A percentile compares a stretch with the other conserved stretches of the same genome.
These are phyloP conservation scores for Helotiales sp. DNA, from an alignment of 2,329 filamentous ascomycete genomes.

Conservation along the genomic window DNA sequence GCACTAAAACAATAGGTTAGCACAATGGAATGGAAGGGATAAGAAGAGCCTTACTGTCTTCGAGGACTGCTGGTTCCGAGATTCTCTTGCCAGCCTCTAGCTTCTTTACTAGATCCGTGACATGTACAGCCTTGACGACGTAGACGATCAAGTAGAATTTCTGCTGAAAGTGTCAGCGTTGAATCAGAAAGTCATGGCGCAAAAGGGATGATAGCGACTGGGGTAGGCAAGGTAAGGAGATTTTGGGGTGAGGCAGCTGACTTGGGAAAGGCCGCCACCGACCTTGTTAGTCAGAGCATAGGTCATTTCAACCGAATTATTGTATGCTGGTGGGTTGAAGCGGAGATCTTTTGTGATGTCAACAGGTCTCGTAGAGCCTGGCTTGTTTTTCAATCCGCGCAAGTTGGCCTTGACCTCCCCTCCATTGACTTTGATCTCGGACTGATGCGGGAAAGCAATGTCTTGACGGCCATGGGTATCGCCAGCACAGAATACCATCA, in stretches of 20 bases:
- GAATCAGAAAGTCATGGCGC: slow-evolving; percentile 23
- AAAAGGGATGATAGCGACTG: slow-evolving; percentile 22
- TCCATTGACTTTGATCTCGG: slow-evolving; percentile 88
- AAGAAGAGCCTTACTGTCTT: slow-evolving; percentile 68
- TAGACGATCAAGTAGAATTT: slow-evolving; percentile 76
- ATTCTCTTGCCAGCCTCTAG: slow-evolving; percentile 75
- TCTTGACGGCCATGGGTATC: slow-evolving; percentile 70
- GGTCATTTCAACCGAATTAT: slow-evolving; percentile 81
- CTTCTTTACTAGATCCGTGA: slow-evolving; percentile 71
- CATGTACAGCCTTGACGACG: slow-evolving; percentile 74
- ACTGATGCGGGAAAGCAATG: slow-evolving; percentile 87
- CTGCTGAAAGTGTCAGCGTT: slow-evolving; percentile 49
- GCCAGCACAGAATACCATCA: slow-evolving; percentile 84
- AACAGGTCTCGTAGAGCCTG: slow-evolving; percentile 89
- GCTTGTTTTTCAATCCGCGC: slow-evolving; percentile 93
- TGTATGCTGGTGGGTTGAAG: slow-evolving; percentile 64
- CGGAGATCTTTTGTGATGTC: slow-evolving; percentile 83
- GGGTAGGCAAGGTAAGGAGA: slow-evolving; percentile 24
- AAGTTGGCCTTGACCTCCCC: slow-evolving; percentile 92
- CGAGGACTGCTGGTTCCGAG: slow-evolving; percentile 78
- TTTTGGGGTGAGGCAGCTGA: slow-evolving; percentile 33
- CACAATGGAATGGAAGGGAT: neutral
- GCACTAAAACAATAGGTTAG: slow-evolving; percentile 62
- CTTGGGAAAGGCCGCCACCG: slow-evolving; percentile 44
- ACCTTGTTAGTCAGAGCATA: slow-evolving; percentile 92